Percentiles rank a stretch among this genome's conserved stretches.
These are phyloP conservation scores for Paraglomus occultum DNA, from an alignment of 192 early-diverging fungal genomes.

Conservation along the genomic window DNA sequence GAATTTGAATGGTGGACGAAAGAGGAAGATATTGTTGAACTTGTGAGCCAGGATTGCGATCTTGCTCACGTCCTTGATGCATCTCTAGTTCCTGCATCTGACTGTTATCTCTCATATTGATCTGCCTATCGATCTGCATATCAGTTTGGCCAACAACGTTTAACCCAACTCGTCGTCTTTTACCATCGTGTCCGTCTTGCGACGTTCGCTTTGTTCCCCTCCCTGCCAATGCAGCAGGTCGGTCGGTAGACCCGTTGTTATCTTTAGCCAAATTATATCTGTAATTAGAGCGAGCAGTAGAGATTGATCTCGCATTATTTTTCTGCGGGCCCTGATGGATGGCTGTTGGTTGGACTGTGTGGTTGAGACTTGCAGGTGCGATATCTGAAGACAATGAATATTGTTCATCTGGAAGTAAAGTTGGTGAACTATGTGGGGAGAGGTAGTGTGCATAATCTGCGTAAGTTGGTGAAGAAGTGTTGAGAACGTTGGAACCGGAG, in stretches of 20 bases:
- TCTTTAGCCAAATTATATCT: neutral
- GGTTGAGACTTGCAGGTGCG: neutral
- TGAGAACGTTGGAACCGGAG: too few species aligned
- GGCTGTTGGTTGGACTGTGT: neutral
- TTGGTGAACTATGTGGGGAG: slow-evolving; percentile 15
- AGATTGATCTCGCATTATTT: neutral
- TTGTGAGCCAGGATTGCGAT: too few species aligned
- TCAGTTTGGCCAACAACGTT: too few species aligned
- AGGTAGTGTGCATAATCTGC: neutral
- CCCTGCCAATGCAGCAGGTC: too few species aligned
- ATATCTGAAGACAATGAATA: neutral
- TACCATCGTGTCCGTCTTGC: too few species aligned
- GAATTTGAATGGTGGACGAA: neutral
- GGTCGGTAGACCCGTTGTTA: neutral
- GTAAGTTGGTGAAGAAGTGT: neutral
- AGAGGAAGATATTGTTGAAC: neutral
- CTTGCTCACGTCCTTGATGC: too few species aligned
- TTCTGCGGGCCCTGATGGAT: neutral
- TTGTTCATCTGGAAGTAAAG: neutral
- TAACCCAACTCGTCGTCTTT: too few species aligned
- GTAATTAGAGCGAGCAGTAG: neutral
- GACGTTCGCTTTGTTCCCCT: too few species aligned
- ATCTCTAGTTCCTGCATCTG: too few species aligned
- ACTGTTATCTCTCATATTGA: too few species aligned
- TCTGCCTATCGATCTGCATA: too few species aligned